Evolutionary conservation across 176 grass and related monocot genomes (phyloP).

Genomic region (Avena eriantha): DNA sequence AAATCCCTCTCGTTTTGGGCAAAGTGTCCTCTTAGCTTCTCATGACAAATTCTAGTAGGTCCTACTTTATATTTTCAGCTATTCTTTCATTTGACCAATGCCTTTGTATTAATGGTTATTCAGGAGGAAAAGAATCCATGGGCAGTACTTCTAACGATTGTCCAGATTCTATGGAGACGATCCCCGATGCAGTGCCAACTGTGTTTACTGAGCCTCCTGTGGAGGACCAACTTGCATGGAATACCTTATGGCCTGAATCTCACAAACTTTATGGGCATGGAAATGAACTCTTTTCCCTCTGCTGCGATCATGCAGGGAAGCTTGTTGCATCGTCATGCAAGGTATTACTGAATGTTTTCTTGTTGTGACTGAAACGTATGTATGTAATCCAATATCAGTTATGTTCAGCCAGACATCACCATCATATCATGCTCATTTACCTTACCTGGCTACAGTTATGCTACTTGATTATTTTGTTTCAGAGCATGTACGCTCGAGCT

Average conservation of each 20-base stretch:
- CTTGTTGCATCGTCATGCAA: constrained; percentile 96
- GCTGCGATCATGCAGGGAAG: constrained; percentile 80
- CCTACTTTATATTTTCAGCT: background rate
- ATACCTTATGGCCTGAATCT: constrained; percentile 97
- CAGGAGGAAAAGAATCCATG: constrained; percentile 60
- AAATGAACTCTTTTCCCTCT: constrained; percentile 86
- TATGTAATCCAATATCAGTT: background rate
- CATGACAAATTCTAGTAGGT: constrained; percentile 13
- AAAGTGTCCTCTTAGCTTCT: constrained; percentile 27
- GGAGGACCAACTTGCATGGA: constrained; percentile 90
- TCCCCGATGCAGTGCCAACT: constrained; percentile 92
- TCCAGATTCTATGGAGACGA: constrained; percentile 81
- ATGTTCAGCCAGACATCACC: background rate
- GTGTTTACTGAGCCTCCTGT: constrained; percentile 87
- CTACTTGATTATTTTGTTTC: constrained; percentile 8
- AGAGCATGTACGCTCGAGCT: background rate
- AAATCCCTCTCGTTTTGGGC: constrained; percentile 25
- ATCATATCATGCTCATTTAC: background rate
- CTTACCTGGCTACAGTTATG: background rate
- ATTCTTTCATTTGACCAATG: constrained; percentile 38
- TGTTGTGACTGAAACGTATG: constrained; percentile 12
- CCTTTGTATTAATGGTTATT: constrained; percentile 40
- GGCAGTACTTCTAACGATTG: constrained; percentile 54
- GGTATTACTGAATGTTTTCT: constrained; percentile 55
- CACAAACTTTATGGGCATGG: constrained; percentile 99